phyloP scores from a whole-genome alignment of 1,284 basidiomycete species.

The Moniliophthora roreri region DNA sequence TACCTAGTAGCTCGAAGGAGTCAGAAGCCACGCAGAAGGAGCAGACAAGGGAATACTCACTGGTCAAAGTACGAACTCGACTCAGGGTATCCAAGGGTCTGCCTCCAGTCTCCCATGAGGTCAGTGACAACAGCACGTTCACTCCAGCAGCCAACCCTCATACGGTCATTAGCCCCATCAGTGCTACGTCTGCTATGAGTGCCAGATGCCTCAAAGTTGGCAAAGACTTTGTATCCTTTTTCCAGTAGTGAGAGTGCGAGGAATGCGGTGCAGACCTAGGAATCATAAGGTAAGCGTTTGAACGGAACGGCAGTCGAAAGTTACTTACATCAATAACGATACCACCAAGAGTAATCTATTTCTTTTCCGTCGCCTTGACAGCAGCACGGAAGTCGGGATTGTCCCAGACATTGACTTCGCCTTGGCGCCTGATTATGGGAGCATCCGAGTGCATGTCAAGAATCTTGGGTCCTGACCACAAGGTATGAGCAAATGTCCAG shows the following conservation, averaged over 20 bases:
- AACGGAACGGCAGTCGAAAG: neutral
- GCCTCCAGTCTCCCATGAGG: slow-evolving; percentile 48
- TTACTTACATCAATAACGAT: slow-evolving; percentile 46
- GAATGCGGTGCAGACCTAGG: slow-evolving; percentile 42
- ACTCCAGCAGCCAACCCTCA: slow-evolving; percentile 44
- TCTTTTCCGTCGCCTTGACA: slow-evolving; percentile 45
- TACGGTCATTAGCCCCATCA: slow-evolving; percentile 42
- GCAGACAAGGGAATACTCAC: slow-evolving; percentile 25
- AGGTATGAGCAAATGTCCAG: slow-evolving; percentile 12
- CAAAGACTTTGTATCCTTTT: slow-evolving; percentile 44
- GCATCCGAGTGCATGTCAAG: slow-evolving; percentile 42
- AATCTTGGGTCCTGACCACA: slow-evolving; percentile 40
- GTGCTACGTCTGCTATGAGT: slow-evolving; percentile 38
- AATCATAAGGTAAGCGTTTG: neutral
- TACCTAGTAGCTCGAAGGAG: slow-evolving; percentile 26
- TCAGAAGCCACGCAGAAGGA: neutral
- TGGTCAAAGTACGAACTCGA: slow-evolving; percentile 41
- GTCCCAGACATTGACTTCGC: slow-evolving; percentile 52
- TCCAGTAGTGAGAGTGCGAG: slow-evolving; percentile 41
- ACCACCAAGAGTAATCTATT: slow-evolving; percentile 45
- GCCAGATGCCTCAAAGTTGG: slow-evolving; percentile 45
- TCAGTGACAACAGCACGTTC: slow-evolving; percentile 39
- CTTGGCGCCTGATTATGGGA: slow-evolving; percentile 43
- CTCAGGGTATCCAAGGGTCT: slow-evolving; percentile 37
- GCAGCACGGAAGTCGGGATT: slow-evolving; percentile 45